These are phyloP conservation scores for Sanchytrium tribonematis DNA, from an alignment of 371 early-diverging fungal species.

Conservation along the genomic window DNA sequence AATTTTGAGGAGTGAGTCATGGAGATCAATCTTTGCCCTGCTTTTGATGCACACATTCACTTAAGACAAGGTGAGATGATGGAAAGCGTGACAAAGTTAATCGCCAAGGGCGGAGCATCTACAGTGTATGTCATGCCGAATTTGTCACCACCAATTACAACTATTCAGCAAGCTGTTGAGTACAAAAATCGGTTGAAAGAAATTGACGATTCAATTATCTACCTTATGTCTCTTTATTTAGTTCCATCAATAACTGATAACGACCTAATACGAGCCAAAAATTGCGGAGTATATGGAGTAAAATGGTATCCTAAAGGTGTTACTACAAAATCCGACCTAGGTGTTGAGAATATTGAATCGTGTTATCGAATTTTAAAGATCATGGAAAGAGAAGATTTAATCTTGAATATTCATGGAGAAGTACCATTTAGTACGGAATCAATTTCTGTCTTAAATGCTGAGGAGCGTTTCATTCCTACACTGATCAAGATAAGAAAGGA, in stretches of 20 bases:
- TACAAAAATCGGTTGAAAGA: constrained; percentile 48
- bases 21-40: too few species aligned
- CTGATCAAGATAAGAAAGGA: constrained; percentile 47
- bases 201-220: constrained; percentile 54
- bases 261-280: constrained; percentile 56
- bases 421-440: constrained; percentile 34
- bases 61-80: constrained; percentile 74
- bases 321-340: constrained; percentile 81
- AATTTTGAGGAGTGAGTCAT: too few species aligned
- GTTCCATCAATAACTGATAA: constrained; percentile 56
- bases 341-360: constrained; percentile 57
- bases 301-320: constrained; percentile 91
- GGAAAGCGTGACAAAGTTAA: constrained; percentile 51
- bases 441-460: constrained; percentile 81
- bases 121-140: constrained; percentile 87
- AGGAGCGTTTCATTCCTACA: constrained; percentile 60
- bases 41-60: too few species aligned
- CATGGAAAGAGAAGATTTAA: constrained; percentile 75
- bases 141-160: constrained; percentile 60
- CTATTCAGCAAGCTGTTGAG: constrained; percentile 47
- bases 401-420: constrained; percentile 84
- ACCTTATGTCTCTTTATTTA: constrained; percentile 77
- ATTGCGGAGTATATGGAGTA: constrained; percentile 67
- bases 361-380: constrained; percentile 77
- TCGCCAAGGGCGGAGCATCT: constrained; percentile 52